phyloP scores from a whole-genome alignment of 2,329 filamentous ascomycete genomes.

The Trichophyton verrucosum region DNA sequence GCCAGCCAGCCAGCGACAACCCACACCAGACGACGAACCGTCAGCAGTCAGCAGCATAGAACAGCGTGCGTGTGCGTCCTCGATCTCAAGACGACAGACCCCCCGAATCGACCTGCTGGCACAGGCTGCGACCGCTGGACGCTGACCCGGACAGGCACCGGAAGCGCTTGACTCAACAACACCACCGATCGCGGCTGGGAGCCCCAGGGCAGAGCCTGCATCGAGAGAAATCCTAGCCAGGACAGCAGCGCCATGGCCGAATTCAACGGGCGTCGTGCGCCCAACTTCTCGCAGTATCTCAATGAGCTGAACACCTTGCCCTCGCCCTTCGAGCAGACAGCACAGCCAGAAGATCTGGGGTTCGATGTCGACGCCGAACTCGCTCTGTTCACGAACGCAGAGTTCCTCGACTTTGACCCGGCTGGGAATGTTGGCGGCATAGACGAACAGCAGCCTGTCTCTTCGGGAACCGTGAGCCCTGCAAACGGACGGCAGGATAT shows the following conservation, averaged over 20 bases:
- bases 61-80: too few relatives aligned
- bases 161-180: background rate
- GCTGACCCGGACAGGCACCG: background rate
- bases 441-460: constrained; percentile 9
- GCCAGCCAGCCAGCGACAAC: too few relatives aligned
- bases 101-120: background rate
- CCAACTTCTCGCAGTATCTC: constrained; percentile 83
- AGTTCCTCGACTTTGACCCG: constrained; percentile 66
- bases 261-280: constrained; percentile 63
- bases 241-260: constrained; percentile 46
- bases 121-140: background rate
- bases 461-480: constrained; percentile 16
- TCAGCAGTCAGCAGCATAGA: too few relatives aligned
- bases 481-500: constrained; percentile 19
- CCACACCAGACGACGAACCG: too few relatives aligned
- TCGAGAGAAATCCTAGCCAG: background rate
- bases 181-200: background rate
- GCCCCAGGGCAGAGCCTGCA: too few relatives aligned
- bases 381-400: constrained; percentile 67
- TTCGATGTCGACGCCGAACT: constrained; percentile 59
- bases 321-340: constrained; percentile 50
- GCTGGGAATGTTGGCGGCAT: constrained; percentile 24
- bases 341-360: constrained; percentile 40
- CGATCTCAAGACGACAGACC: background rate
- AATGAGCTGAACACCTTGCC: constrained; percentile 67